Percentiles rank a stretch among this genome's conserved stretches.
phyloP scores from a whole-genome alignment of 495 filamentous ascomycete species.

The Achaetomiella virescens region DNA sequence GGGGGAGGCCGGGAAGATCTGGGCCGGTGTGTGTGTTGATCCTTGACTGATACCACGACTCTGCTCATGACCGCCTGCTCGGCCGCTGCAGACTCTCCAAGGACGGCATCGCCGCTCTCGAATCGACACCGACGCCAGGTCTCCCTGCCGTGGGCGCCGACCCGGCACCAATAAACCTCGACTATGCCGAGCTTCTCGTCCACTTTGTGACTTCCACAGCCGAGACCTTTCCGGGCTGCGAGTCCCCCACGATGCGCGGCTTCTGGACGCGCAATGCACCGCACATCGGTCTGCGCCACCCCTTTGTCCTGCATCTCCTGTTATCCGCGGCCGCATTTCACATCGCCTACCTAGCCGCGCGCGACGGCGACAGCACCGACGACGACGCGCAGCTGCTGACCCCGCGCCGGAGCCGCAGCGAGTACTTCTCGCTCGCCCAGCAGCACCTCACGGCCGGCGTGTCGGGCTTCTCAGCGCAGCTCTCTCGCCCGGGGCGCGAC shows the following conservation, averaged over 20 bases:
- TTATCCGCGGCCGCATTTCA: neutral
- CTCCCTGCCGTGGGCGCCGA: neutral
- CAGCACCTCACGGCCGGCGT: neutral
- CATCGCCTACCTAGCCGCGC: neutral
- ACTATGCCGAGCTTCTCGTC: neutral
- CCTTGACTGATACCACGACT: too few relatives aligned
- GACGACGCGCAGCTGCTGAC: neutral
- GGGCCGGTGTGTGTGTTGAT: neutral
- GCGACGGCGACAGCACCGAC: neutral
- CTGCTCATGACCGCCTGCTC: neutral
- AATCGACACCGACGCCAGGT: neutral
- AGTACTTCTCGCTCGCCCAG: neutral
- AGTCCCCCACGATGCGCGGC: neutral
- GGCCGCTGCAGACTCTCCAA: neutral
- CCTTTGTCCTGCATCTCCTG: neutral
- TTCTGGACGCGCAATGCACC: constrained; percentile 1
- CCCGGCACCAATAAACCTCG: neutral
- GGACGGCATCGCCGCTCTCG: neutral
- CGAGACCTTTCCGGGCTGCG: neutral
- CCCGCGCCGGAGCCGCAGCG: neutral
- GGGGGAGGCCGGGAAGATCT: neutral
- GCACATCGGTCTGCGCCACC: neutral
- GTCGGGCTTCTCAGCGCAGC: constrained; percentile 1
- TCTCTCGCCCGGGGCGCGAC: neutral
- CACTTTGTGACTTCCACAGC: neutral